phyloP scores from a whole-genome alignment of 768 basidiomycete genomes.

The Pleurotus platypus region DNA sequence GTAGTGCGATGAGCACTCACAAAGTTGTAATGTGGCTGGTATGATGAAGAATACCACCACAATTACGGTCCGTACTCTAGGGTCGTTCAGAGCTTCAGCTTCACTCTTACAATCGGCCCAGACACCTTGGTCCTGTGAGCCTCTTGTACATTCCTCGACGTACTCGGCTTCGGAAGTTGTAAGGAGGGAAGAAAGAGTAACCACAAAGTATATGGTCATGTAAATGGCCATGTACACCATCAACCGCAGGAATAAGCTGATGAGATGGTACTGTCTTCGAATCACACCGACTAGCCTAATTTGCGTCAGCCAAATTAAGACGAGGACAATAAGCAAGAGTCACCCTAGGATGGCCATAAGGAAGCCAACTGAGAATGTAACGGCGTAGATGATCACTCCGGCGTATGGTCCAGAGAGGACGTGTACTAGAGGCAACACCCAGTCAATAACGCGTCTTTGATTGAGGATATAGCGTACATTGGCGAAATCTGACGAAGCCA shows the following conservation, averaged over 20 bases:
- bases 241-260: neutral
- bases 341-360: conserved; percentile 1
- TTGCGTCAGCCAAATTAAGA: neutral
- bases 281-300: neutral
- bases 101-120: neutral
- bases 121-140: neutral
- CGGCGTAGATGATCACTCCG: neutral
- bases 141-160: neutral
- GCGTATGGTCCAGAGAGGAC: neutral
- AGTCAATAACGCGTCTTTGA: neutral
- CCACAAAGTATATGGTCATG: neutral
- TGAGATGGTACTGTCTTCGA: neutral
- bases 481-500: conserved; percentile 16
- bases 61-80: neutral
- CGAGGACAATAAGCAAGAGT: neutral
- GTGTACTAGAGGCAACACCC: neutral
- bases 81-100: neutral
- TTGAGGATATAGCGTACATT: neutral
- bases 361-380: neutral
- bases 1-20: neutral
- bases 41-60: neutral
- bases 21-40: neutral
- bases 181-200: neutral
- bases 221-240: conserved; percentile 5
- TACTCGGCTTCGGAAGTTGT: neutral